These are phyloP conservation scores for Stellera chamaejasme DNA, from an alignment of 345 rosid species.

Conservation along the genomic window DNA sequence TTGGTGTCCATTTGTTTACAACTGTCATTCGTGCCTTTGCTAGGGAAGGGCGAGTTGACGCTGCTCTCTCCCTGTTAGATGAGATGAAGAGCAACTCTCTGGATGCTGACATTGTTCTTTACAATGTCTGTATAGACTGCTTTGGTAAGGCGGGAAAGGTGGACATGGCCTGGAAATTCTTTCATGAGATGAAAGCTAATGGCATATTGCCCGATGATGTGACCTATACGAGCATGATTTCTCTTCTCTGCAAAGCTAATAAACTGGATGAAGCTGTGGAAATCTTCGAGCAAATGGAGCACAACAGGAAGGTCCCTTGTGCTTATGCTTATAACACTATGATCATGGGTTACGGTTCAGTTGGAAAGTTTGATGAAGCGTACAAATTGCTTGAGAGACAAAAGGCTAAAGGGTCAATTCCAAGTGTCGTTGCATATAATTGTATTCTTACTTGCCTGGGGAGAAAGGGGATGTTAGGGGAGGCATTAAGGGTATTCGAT, in stretches of 20 bases:
- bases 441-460: constrained; percentile 89
- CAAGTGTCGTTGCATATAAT: constrained; percentile 79
- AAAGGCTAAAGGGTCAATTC: constrained; percentile 82
- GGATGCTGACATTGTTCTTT: constrained; percentile 78
- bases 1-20: constrained; percentile 73
- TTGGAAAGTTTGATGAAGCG: constrained; percentile 82
- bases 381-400: constrained; percentile 74
- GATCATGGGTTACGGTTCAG: constrained; percentile 93
- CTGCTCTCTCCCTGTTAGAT: constrained; percentile 77
- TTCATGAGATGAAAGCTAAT: constrained; percentile 70
- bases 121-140: constrained; percentile 91
- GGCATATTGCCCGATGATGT: constrained; percentile 84
- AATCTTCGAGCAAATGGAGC: constrained; percentile 78
- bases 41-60: constrained; percentile 70
- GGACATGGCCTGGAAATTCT: constrained; percentile 98
- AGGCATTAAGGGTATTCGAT: constrained; percentile 66
- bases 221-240: constrained; percentile 87
- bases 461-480: constrained; percentile 50
- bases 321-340: constrained; percentile 89
- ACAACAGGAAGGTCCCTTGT: constrained; percentile 60
- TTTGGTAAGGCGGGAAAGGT: constrained; percentile 89
- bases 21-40: constrained; percentile 79
- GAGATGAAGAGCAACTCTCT: constrained; percentile 82
- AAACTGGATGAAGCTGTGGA: constrained; percentile 76
- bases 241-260: constrained; percentile 77